phyloP scores from a whole-genome alignment of 192 early-diverging fungal species.

The Entophlyctis helioformis region DNA sequence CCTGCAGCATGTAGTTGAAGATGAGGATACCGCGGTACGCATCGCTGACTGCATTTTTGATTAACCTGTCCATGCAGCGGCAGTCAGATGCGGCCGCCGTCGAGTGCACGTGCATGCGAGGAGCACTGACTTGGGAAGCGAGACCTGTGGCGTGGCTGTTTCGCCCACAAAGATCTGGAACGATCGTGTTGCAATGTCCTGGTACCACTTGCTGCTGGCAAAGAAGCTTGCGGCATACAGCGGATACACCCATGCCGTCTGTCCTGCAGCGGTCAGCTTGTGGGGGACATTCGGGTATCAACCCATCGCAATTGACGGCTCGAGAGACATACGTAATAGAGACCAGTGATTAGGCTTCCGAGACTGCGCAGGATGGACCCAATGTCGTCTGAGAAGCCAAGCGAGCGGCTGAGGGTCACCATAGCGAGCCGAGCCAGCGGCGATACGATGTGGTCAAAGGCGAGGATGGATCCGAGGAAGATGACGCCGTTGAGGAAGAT shows the following conservation, averaged over 20 bases:
- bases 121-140: too few relatives aligned
- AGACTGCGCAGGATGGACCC: too few relatives aligned
- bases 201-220: slow-evolving; percentile 41
- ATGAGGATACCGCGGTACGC: slow-evolving; percentile 32
- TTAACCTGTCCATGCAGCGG: slow-evolving; percentile 5
- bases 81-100: background rate
- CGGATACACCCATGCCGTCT: slow-evolving; percentile 48
- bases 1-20: slow-evolving; percentile 24
- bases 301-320: background rate
- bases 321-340: background rate
- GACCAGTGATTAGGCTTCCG: too few relatives aligned
- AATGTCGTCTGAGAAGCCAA: too few relatives aligned
- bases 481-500: slow-evolving; percentile 35
- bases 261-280: background rate
- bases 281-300: too few relatives aligned
- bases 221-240: slow-evolving; percentile 35
- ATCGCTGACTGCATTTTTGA: slow-evolving; percentile 23
- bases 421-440: too few relatives aligned
- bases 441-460: slow-evolving; percentile 21
- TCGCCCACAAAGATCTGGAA: slow-evolving; percentile 27
- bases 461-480: slow-evolving; percentile 38
- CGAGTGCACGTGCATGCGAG: too few relatives aligned
- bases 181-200: slow-evolving; percentile 39
- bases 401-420: background rate
- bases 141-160: too few relatives aligned